These are phyloP conservation scores for Candida neerlandica DNA, from an alignment of 1,139 yeast species.

Conservation along the genomic window DNA sequence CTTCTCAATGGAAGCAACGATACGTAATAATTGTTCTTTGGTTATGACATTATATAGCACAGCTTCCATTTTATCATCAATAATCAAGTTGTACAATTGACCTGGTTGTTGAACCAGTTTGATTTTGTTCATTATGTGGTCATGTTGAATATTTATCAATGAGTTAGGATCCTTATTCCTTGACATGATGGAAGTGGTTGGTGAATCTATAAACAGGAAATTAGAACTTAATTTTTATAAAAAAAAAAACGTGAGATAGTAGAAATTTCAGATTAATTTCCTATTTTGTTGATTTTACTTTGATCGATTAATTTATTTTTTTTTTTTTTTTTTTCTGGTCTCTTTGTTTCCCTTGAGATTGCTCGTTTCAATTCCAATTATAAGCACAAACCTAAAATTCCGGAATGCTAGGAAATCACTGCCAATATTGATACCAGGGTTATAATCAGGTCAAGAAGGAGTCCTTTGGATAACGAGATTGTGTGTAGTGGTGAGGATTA, in stretches of 20 bases:
- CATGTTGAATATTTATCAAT: slow-evolving; percentile 36
- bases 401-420: background rate
- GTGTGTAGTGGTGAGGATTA: too few relatives aligned
- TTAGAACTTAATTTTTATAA: background rate
- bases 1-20: slow-evolving; percentile 46
- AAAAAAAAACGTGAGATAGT: background rate
- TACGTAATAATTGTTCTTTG: slow-evolving; percentile 40
- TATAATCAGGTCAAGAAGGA: background rate
- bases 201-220: background rate
- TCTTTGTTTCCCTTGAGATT: background rate
- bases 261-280: background rate
- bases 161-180: slow-evolving; percentile 37
- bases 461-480: too few relatives aligned
- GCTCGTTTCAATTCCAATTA: background rate
- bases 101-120: slow-evolving; percentile 37
- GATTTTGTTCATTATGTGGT: slow-evolving; percentile 38
- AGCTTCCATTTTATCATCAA: slow-evolving; percentile 41
- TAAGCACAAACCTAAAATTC: background rate
- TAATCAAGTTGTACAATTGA: slow-evolving; percentile 38
- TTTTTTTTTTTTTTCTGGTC: background rate
- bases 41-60: slow-evolving; percentile 37
- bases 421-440: background rate
- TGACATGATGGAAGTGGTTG: slow-evolving; percentile 9
- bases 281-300: background rate
- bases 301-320: background rate